Conservation (phyloP, 345 rosid genomes). For the Eutrema japonicum region DNA sequence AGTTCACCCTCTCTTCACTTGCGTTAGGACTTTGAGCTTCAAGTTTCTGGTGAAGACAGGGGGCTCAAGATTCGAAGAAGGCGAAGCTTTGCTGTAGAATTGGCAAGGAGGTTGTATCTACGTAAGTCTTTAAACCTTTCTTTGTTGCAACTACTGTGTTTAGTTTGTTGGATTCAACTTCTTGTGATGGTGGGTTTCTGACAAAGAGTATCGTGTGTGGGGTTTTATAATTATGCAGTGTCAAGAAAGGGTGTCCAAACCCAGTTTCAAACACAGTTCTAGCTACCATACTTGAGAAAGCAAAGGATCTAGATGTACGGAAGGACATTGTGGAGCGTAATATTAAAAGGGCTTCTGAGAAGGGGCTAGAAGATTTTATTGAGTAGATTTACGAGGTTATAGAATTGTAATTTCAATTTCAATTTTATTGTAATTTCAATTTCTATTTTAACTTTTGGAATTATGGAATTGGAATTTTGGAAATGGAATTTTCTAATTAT, state of each 20-base stretch:
- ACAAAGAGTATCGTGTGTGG: slow-evolving; percentile 2
- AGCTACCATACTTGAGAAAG: slow-evolving; percentile 84
- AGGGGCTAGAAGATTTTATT: not conserved
- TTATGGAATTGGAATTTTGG: too few species aligned
- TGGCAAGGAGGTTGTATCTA: slow-evolving; percentile 92
- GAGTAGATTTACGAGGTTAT: too few species aligned
- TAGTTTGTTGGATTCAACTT: slow-evolving; percentile 17
- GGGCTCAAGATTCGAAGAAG: slow-evolving; percentile 88
- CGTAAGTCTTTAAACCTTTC: slow-evolving; percentile 58
- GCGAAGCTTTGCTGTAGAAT: slow-evolving; percentile 71
- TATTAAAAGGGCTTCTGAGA: slow-evolving; percentile 84
- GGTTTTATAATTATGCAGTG: slow-evolving; percentile 51
- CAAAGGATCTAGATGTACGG: slow-evolving; percentile 87
- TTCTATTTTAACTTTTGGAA: too few species aligned
- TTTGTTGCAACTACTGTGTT: slow-evolving; percentile 18
- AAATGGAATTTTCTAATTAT: too few species aligned
- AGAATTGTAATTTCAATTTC: too few species aligned
- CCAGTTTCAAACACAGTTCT: slow-evolving; percentile 72
- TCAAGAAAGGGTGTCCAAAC: slow-evolving; percentile 86
- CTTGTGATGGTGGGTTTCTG: slow-evolving; percentile 3
- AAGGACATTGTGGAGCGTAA: slow-evolving; percentile 94
- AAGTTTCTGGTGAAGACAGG: slow-evolving; percentile 53
- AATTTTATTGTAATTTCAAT: too few species aligned
- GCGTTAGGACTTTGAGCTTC: not conserved
- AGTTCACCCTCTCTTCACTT: too few species aligned